Evolutionary conservation across 1,284 basidiomycete genomes (phyloP), one percentile per base, ranked within the genome.

Genomic region (Ganoderma resinaceum): DNA sequence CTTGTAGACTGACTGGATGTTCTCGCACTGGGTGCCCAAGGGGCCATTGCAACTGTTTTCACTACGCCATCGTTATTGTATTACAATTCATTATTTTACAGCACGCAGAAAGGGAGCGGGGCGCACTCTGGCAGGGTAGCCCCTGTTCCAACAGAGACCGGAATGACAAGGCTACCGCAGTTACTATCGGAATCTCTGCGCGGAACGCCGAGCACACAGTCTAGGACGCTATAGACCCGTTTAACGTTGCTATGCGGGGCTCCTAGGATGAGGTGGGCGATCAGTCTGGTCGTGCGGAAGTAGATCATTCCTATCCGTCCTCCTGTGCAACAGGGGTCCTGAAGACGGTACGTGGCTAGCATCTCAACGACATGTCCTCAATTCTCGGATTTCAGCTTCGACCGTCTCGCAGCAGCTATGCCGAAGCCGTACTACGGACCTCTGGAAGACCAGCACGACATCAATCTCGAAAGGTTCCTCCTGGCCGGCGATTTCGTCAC

Each of bases 401-500:
- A n/a, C 43, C 9, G 14, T 23, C 43, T 20, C 20, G 7, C n/a
- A 46, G 37, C 5, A 46, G 16, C n/a, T n/a, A 61, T 57, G 60
- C 43, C 61, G 9, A 26, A 62, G 40, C 53, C 35, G 18, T 67
- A 67, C 61, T 67, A 67, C 29, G 66, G 66, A 7, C 66, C 61
- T 9, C 40, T 37, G 2, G 60, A 67, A 38, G 53, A 57, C n/a
- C n/a, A 62, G 12, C 38, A 55, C 23, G 43, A 61, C n/a, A 63
- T 55, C 55, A 26, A 67, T 29, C 43, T 63, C 20, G 68, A 71
- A 49, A 64, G 68, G 33, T 67, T 64, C 61, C 70, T 73, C 64
- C 49, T 73, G 0, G 73, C 69, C 4, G 67, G 67, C 9, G 72
- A 71, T 35, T 65, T 71, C 16, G 53, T 69, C 11, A 37, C 33